phyloP scores from a whole-genome alignment of 106 monocot species.

The Xerophyta viscosa region DNA sequence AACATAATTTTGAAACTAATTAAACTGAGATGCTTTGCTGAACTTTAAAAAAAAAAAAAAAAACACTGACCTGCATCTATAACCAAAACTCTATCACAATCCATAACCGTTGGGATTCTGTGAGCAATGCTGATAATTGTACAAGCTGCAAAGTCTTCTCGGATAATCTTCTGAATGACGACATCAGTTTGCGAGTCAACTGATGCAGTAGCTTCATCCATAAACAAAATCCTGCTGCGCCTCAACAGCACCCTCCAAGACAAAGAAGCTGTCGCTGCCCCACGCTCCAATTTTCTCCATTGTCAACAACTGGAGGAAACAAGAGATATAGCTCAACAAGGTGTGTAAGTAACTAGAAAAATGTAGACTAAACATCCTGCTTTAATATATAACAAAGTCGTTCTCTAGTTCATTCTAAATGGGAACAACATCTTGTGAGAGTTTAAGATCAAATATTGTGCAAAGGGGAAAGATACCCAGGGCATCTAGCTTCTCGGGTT shows the following conservation, averaged over 20 bases:
- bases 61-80: conserved; percentile 58
- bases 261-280: conserved; percentile 75
- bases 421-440: too few species aligned
- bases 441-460: too few species aligned
- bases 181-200: conserved; percentile 70
- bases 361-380: too few species aligned
- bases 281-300: conserved; percentile 77
- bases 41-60: too few species aligned
- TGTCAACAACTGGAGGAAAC: conserved; percentile 50
- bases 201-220: conserved; percentile 72
- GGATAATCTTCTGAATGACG: conserved; percentile 61
- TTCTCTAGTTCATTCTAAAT: too few species aligned
- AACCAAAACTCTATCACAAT: conserved; percentile 64
- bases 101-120: conserved; percentile 82
- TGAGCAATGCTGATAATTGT: conserved; percentile 76
- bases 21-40: too few species aligned
- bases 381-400: too few species aligned
- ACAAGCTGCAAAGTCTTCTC: conserved; percentile 52
- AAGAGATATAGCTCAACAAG: not conserved
- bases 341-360: not conserved
- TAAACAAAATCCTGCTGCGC: conserved; percentile 38
- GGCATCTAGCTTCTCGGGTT: conserved; percentile 67
- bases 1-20: too few species aligned
- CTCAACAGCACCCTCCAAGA: conserved; percentile 61
- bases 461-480: conserved; percentile 32